A percentile compares a stretch with the other conserved stretches of the same genome.
Conservation (phyloP, 176 grass and related monocot genomes). For the Elymus sibiricus region DNA sequence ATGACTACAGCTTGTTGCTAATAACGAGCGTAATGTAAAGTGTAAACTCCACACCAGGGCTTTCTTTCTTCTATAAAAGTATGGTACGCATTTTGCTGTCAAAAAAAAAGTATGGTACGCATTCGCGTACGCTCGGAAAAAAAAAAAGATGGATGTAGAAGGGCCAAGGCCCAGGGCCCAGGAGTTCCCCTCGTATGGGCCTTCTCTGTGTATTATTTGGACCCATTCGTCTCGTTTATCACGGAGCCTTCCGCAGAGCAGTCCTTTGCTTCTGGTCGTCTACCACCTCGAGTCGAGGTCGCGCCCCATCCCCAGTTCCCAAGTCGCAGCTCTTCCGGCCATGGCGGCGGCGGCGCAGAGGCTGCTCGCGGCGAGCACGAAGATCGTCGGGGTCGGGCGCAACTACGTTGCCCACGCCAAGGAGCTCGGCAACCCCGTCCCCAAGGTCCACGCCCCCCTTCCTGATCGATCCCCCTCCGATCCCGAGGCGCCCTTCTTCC, state of each 20-base stretch:
- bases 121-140: too few relatives aligned
- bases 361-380: constrained; percentile 71
- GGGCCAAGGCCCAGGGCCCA: neutral
- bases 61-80: too few relatives aligned
- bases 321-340: constrained; percentile 10
- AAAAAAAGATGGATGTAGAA: neutral
- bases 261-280: neutral
- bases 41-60: too few relatives aligned
- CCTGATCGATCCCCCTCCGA: neutral
- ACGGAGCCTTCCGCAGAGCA: neutral
- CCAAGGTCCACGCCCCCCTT: constrained; percentile 45
- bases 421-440: constrained; percentile 87
- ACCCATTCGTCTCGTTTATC: neutral
- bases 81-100: too few relatives aligned
- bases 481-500: neutral
- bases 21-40: too few relatives aligned
- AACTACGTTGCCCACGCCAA: constrained; percentile 85
- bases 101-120: too few relatives aligned
- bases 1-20: too few relatives aligned
- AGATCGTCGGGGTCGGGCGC: constrained; percentile 81
- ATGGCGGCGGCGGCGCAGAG: constrained; percentile 44
- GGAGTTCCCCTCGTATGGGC: neutral
- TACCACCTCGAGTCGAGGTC: neutral
- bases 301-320: neutral
- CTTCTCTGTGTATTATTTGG: neutral